Percentiles rank a stretch among this genome's conserved stretches.
phyloP scores from a whole-genome alignment of 148 eudicot genomes.

The Fallopia convolvulus region DNA sequence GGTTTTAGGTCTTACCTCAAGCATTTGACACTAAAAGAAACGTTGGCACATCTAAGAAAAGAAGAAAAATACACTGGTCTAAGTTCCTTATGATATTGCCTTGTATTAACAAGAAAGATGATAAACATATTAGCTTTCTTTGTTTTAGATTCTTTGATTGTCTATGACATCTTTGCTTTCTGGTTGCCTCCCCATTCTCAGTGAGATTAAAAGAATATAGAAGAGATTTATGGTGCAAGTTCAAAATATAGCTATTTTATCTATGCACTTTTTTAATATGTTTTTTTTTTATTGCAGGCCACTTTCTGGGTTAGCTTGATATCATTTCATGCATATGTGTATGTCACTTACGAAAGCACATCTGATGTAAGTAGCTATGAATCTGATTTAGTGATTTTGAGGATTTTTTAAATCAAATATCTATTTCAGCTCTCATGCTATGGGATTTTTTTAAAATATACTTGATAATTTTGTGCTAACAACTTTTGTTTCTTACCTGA shows the following conservation, averaged over 20 bases:
- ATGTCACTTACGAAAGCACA: constrained; percentile 61
- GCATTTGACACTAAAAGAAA: neutral
- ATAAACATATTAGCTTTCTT: neutral
- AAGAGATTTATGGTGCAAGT: neutral
- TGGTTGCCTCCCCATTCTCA: neutral
- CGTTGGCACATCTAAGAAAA: neutral
- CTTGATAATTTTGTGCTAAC: neutral
- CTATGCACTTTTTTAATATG: neutral
- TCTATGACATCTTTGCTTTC: neutral
- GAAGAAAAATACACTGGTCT: neutral
- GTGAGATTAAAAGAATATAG: neutral
- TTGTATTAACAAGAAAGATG: neutral
- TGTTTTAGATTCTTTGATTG: neutral
- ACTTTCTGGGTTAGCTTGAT: constrained; percentile 69
- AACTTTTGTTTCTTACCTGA: neutral
- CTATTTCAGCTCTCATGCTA: neutral
- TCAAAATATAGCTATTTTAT: neutral
- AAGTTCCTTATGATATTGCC: neutral
- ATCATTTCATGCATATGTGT: constrained; percentile 75
- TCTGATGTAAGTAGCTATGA: constrained; percentile 64
- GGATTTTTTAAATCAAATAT: neutral
- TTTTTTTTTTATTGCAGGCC: constrained; percentile 36
- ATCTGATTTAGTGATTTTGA: neutral
- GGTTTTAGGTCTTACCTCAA: neutral
- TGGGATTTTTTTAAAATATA: neutral